Percentiles rank a stretch among this genome's conserved stretches.
Evolutionary conservation across 495 filamentous ascomycete genomes (phyloP).

Genomic region (Bombardia bombarda): DNA sequence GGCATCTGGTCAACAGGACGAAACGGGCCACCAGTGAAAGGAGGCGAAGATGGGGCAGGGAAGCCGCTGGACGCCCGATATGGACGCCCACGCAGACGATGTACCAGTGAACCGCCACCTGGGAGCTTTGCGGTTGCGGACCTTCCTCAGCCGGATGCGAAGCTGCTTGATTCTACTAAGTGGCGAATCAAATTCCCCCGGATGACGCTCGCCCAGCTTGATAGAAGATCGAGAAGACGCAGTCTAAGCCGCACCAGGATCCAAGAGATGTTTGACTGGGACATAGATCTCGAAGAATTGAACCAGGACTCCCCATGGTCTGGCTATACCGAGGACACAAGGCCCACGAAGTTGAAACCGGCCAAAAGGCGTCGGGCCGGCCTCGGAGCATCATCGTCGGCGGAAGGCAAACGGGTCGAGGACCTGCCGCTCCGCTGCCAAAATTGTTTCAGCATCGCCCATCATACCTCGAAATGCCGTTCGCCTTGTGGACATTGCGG

Average conservation of each 20-base stretch:
- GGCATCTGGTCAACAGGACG: constrained; percentile 6
- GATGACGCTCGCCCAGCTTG: constrained; percentile 19
- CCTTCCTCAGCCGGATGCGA: constrained; percentile 1
- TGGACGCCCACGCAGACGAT: constrained; percentile 8
- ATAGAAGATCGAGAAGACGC: constrained; percentile 24
- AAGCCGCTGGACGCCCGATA: background rate
- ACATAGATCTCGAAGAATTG: background rate
- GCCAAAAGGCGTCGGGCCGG: too few relatives aligned
- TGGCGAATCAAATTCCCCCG: constrained; percentile 12
- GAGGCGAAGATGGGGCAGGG: too few relatives aligned
- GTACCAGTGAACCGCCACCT: constrained; percentile 17
- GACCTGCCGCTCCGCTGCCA: constrained; percentile 15
- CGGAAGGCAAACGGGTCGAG: too few relatives aligned
- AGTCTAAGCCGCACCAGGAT: constrained; percentile 32
- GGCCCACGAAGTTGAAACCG: too few relatives aligned
- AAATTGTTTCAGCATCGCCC: constrained; percentile 22
- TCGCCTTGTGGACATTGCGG: constrained; percentile 26
- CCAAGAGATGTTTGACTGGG: constrained; percentile 26
- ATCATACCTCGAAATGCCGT: constrained; percentile 14
- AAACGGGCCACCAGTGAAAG: too few relatives aligned
- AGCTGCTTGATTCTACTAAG: constrained; percentile 4
- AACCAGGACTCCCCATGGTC: too few relatives aligned
- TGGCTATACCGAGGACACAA: too few relatives aligned
- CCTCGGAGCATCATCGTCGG: too few relatives aligned
- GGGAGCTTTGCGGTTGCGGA: constrained; percentile 11